Percentiles rank a stretch among this genome's conserved stretches.
Evolutionary conservation across 2,329 filamentous ascomycete species (phyloP).

Genomic region (Alternaria solani): DNA sequence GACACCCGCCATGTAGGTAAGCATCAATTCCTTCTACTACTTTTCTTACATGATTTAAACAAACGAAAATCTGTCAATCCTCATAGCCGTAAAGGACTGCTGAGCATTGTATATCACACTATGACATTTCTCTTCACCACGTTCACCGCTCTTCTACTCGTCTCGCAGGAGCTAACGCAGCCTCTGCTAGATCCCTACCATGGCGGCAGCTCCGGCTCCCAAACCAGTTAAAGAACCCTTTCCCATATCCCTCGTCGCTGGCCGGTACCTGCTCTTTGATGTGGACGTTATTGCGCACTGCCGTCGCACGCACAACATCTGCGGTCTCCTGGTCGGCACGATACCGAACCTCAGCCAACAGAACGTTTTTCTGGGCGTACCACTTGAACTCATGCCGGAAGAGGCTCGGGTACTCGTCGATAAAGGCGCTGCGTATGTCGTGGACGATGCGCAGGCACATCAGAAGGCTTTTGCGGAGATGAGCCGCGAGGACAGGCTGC

Average conservation of each 20-base stretch:
- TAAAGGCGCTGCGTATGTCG: slow-evolving; percentile 76
- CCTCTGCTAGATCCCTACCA: slow-evolving; percentile 29
- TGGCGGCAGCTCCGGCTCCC: slow-evolving; percentile 42
- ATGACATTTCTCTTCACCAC: slow-evolving; percentile 20
- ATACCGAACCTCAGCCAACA: slow-evolving; percentile 93
- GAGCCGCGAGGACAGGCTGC: slow-evolving; percentile 64
- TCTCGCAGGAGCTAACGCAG: slow-evolving; percentile 29
- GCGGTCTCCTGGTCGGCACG: slow-evolving; percentile 84
- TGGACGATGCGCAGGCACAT: slow-evolving; percentile 81
- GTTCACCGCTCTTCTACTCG: slow-evolving; percentile 19
- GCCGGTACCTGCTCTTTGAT: slow-evolving; percentile 90
- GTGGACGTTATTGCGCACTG: slow-evolving; percentile 79
- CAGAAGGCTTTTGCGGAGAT: slow-evolving; percentile 67
- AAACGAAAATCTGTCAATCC: slow-evolving; percentile 75
- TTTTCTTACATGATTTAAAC: neutral
- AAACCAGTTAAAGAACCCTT: slow-evolving; percentile 63
- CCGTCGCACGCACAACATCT: slow-evolving; percentile 82
- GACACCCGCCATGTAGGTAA: neutral
- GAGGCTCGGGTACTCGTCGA: slow-evolving; percentile 84
- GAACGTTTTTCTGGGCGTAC: slow-evolving; percentile 90
- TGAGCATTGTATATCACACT: too few species aligned
- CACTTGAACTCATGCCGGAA: slow-evolving; percentile 88
- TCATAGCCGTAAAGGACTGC: slow-evolving; percentile 43
- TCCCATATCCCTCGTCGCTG: slow-evolving; percentile 80
- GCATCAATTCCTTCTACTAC: neutral